A percentile compares a stretch with the other conserved stretches of the same genome.
Evolutionary conservation across 495 filamentous ascomycete species (phyloP).

Genomic region (Darksidea phi): DNA sequence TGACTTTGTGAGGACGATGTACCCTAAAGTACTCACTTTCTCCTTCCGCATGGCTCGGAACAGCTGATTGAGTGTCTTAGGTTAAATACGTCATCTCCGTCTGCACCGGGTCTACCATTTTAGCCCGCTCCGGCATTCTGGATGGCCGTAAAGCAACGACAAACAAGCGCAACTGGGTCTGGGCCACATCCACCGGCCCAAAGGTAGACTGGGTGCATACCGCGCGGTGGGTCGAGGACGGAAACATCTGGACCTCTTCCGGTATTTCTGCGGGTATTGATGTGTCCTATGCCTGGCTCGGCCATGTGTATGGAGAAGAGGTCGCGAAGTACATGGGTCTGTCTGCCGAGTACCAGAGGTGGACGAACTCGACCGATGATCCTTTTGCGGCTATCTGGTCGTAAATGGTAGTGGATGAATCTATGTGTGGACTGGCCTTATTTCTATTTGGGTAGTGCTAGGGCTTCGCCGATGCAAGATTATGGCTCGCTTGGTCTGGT

Average conservation of each 20-base stretch:
- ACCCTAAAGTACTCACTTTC: constrained; percentile 44
- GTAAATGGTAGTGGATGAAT: no score
- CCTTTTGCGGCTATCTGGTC: constrained; percentile 42
- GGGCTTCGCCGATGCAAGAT: no score
- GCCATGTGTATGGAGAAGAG: constrained; percentile 46
- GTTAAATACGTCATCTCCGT: constrained; percentile 47
- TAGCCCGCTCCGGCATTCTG: constrained; percentile 26
- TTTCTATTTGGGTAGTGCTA: no score
- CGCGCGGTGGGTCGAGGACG: constrained; percentile 65
- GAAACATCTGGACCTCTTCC: constrained; percentile 66
- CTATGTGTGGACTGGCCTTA: no score
- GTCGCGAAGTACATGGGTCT: constrained; percentile 33
- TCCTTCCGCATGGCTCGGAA: not conserved
- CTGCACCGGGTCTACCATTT: constrained; percentile 30
- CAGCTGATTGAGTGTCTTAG: constrained; percentile 1
- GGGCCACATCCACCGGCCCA: constrained; percentile 44
- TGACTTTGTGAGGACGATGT: constrained; percentile 48
- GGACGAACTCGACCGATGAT: constrained; percentile 38
- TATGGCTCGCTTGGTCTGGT: no score
- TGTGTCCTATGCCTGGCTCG: constrained; percentile 55
- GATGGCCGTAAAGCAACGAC: constrained; percentile 29
- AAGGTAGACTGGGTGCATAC: constrained; percentile 58
- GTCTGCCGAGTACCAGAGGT: constrained; percentile 41
- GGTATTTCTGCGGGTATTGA: constrained; percentile 66
- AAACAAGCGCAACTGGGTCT: constrained; percentile 30